These are phyloP conservation scores for Erigeron canadensis DNA, from an alignment of 129 eudicot genomes.

Conservation along the genomic window DNA sequence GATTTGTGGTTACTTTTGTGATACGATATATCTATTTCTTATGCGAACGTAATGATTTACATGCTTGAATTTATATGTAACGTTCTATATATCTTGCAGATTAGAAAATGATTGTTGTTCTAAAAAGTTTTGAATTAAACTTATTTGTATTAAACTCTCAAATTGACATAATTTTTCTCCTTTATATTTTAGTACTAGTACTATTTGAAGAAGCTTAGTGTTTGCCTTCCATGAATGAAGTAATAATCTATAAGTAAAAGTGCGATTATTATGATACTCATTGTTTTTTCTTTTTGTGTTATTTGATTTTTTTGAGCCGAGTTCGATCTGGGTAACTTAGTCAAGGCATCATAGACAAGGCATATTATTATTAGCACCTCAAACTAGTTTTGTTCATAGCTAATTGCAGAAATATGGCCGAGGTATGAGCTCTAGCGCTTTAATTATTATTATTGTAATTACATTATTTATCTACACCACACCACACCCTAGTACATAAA, in stretches of 20 bases:
- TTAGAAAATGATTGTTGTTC: neutral
- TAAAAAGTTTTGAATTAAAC: too few species aligned
- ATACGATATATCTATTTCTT: neutral
- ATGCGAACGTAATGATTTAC: too few species aligned
- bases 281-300: conserved; percentile 15
- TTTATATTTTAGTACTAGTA: too few species aligned
- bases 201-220: neutral
- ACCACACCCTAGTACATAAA: too few species aligned
- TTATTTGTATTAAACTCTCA: too few species aligned
- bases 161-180: too few species aligned
- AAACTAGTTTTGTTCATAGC: conserved; percentile 12
- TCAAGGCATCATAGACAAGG: conserved; percentile 22
- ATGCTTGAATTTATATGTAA: too few species aligned
- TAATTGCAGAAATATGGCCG: conserved; percentile 43
- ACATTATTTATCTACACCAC: too few species aligned
- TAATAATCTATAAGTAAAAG: neutral
- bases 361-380: conserved; percentile 24
- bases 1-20: conserved; percentile 9
- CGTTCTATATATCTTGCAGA: neutral
- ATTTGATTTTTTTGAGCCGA: conserved; percentile 16
- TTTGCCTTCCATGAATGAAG: conserved; percentile 13
- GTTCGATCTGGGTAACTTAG: conserved; percentile 14
- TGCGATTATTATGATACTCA: conserved; percentile 7
- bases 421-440: conserved; percentile 40
- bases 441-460: neutral